Evolutionary conservation across 306 rosid species (phyloP), one percentile per base, ranked within the genome.

Genomic region (Acacia crassicarpa): DNA sequence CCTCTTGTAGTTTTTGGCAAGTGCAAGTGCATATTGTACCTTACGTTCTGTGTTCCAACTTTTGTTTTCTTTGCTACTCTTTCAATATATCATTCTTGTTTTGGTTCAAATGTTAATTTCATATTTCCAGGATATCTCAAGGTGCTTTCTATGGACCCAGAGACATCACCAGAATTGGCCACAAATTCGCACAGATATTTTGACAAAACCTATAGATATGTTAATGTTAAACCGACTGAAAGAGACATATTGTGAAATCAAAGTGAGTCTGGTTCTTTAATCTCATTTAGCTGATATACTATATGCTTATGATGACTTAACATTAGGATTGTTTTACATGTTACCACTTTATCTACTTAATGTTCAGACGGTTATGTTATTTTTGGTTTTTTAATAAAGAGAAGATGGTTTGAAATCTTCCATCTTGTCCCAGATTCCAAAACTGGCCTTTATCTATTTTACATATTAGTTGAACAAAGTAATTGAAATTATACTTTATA

Each of bases 101-200:
- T 48, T 43, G 16, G 23, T 10, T 73, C 70, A 46, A 66, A 54
- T 75, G 40, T 41, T 44, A 56, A 56, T 20, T 61, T 78, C 65
- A 35, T 67, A 46, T 81, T 83, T 88, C 78, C 93, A 95, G 99
- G 99, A 95, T 85, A 88, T 93, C 84, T 87, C 98, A 80, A 95
- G 97, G 83, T 88, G 97, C 86, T 88, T 95, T 83, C 94, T 95
- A 79, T 95, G 98, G 98, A 93, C 98, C 80, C 97, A 93, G 80
- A 92, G 97, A 89, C 98, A 93, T 85, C 98, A 91, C 85, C 98
- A 93, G 84, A 93, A 97, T 35, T 93, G 98, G 98, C 98, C 99
- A 72, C 98, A 89, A 87, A 91, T 95, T 72, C 92, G 94, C 69
- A 91, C 99, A 9, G 97, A 95, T 88, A 33, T 95, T 70, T 88